Evolutionary conservation across 179 eudicot genomes (phyloP).

Genomic region (Gypsophila paniculata): DNA sequence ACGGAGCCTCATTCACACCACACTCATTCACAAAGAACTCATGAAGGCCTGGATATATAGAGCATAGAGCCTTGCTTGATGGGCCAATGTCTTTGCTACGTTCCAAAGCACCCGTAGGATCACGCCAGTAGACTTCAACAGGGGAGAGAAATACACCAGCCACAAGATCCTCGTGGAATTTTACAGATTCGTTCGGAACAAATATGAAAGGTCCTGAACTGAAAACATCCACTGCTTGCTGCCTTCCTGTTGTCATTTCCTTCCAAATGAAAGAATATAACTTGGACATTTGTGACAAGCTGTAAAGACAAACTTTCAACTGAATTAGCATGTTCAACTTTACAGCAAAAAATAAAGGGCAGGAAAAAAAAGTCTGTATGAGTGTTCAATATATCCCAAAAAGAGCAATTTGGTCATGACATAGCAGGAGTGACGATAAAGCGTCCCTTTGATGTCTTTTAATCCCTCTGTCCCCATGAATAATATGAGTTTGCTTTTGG

Average conservation of each 20-base stretch:
- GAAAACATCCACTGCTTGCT: constrained; percentile 48
- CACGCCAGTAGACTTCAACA: constrained; percentile 80
- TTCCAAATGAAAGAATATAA: constrained; percentile 68
- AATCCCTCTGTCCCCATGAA: too few relatives aligned
- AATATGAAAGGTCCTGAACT: constrained; percentile 66
- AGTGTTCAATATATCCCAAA: not conserved
- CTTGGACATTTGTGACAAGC: constrained; percentile 80
- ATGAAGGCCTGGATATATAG: constrained; percentile 65
- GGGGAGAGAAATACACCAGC: constrained; percentile 62
- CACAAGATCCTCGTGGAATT: constrained; percentile 51
- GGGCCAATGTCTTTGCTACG: constrained; percentile 33
- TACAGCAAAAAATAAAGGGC: constrained; percentile 11
- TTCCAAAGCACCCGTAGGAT: constrained; percentile 56
- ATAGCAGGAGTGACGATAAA: not conserved
- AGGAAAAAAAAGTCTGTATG: constrained; percentile 1
- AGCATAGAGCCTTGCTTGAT: constrained; percentile 46
- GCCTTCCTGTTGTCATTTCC: constrained; percentile 54
- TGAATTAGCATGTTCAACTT: constrained; percentile 17
- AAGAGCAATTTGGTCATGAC: not conserved
- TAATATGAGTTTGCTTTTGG: not conserved
- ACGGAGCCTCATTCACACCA: constrained; percentile 71
- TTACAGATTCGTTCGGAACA: constrained; percentile 47
- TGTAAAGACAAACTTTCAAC: constrained; percentile 33
- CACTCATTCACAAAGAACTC: constrained; percentile 78
- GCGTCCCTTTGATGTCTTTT: not conserved